Base-by-base conservation (phyloP, 2,329 filamentous ascomycete species). In the Pseudogymnoascus sp. region DNA sequence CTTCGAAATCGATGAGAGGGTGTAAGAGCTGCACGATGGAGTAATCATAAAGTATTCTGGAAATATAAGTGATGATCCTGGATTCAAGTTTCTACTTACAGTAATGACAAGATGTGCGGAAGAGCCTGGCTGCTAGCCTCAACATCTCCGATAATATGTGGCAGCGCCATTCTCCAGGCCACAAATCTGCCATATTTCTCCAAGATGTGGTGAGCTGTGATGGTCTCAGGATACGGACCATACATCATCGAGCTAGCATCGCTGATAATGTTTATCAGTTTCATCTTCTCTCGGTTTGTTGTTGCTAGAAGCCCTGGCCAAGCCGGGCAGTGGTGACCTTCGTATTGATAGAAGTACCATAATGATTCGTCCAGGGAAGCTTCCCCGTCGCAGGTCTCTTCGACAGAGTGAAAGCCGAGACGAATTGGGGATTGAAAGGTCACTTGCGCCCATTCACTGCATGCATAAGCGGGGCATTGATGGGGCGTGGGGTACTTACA, bases 361-460 rank as follows among this genome's bases (percentile, higher is more conserved):
- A 12, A 6, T 2, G 33, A 35, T 1, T 35, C 33, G 33, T 35
- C 33, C 1, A 35, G 33, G 11, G 1, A 35, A 3, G 33, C 33
- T 35, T 35, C 33, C 33, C 3, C 33, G 3, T 35, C 9, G 3
- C 11, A 3, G 3, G 33, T 35, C 2, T 41, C 38, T 18, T 66
- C 36, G 22, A 63, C 59, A 16, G 11, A 14, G 16, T 59, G 39
- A 18, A 62, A 57, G 3, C 60, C 61, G 39, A 12, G 59, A 58
- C 18, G n/a, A n/a, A n/a, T n/a, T 6, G 71, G 67, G 4, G 64
- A 62, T 47, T 70, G 68, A 39, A 69, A 73, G 4, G 70, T 72
- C 41, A 71, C 64, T 38, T 69, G 69, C 16, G 69, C 67, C 71
- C 71, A 73, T 62, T 72, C 70, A 62, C 71, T 73, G 47, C 36